Evolutionary conservation across 2,329 filamentous ascomycete species (phyloP).

Genomic region (Phyllosticta citriasiana): DNA sequence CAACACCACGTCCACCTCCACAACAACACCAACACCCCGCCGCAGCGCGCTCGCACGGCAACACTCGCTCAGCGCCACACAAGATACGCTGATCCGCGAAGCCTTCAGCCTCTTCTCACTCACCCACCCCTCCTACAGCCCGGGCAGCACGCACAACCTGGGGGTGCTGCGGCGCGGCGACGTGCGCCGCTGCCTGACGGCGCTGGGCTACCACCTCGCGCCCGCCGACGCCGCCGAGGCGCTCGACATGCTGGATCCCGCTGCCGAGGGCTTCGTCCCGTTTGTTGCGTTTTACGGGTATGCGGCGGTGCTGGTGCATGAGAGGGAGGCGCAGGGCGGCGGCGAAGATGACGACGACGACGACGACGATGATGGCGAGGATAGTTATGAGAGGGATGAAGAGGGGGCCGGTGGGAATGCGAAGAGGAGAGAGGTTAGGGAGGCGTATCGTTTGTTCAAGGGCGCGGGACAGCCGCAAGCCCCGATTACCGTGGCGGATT

Average conservation of each 20-base stretch:
- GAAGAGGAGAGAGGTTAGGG: conserved; percentile 59
- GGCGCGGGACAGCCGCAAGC: conserved; percentile 37
- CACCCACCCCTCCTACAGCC: conserved; percentile 29
- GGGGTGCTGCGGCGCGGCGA: conserved; percentile 34
- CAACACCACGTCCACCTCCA: neutral
- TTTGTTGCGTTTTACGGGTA: conserved; percentile 81
- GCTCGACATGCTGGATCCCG: conserved; percentile 71
- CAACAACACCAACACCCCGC: conserved; percentile 28
- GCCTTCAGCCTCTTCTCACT: conserved; percentile 69
- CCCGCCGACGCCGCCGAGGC: conserved; percentile 65
- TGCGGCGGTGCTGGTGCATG: conserved; percentile 73
- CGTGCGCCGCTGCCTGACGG: conserved; percentile 37
- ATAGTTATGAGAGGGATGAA: neutral
- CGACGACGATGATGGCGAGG: conserved; percentile 25
- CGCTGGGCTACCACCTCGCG: conserved; percentile 52
- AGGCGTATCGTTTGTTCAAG: conserved; percentile 75
- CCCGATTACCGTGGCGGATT: conserved; percentile 69
- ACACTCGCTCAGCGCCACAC: conserved; percentile 70
- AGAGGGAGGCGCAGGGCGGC: neutral
- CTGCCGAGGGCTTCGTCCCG: conserved; percentile 63
- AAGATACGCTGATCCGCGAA: conserved; percentile 85
- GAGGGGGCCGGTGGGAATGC: conserved; percentile 13
- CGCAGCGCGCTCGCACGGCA: conserved; percentile 87
- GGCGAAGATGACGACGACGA: conserved; percentile 26
- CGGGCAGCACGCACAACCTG: conserved; percentile 46